Conservation (phyloP, 495 filamentous ascomycete species). For the Trichocladium antarcticum region DNA sequence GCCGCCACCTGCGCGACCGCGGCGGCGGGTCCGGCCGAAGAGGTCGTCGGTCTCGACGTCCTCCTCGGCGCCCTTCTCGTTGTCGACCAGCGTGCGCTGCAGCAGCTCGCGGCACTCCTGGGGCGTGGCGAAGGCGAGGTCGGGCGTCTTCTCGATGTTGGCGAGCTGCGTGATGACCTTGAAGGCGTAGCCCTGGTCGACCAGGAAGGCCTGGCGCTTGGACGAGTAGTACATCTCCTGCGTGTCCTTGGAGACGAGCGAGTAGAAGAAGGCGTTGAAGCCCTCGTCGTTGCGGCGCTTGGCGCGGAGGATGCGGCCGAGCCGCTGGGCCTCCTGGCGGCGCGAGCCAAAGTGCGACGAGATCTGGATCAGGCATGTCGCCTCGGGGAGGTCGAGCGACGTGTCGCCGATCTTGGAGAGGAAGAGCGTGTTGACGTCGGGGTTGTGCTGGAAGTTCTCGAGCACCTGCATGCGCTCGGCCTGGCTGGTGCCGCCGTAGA, state of each 20-base stretch:
- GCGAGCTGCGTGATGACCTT: conserved; percentile 96
- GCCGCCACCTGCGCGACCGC: conserved; percentile 19
- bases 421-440: conserved; percentile 88
- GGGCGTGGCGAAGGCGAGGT: conserved; percentile 68
- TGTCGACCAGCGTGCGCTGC: conserved; percentile 84
- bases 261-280: conserved; percentile 99
- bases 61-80: conserved; percentile 64
- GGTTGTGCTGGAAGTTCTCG: conserved; percentile 94
- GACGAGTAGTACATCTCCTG: conserved; percentile 97
- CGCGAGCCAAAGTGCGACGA: conserved; percentile 97
- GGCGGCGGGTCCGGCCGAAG: conserved; percentile 45
- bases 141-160: conserved; percentile 74
- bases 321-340: conserved; percentile 89
- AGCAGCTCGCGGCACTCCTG: conserved; percentile 80
- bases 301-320: conserved; percentile 89
- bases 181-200: conserved; percentile 98
- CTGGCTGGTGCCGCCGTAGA: conserved; percentile 83
- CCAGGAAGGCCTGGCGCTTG: conserved; percentile 93
- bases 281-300: conserved; percentile 97
- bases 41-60: conserved; percentile 76
- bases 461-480: conserved; percentile 79
- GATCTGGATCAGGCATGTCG: conserved; percentile 95
- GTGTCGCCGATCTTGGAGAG: conserved; percentile 97
- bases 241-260: conserved; percentile 91
- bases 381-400: conserved; percentile 90